phyloP scores from a whole-genome alignment of 768 basidiomycete genomes.

The Mycena rebaudengoi region DNA sequence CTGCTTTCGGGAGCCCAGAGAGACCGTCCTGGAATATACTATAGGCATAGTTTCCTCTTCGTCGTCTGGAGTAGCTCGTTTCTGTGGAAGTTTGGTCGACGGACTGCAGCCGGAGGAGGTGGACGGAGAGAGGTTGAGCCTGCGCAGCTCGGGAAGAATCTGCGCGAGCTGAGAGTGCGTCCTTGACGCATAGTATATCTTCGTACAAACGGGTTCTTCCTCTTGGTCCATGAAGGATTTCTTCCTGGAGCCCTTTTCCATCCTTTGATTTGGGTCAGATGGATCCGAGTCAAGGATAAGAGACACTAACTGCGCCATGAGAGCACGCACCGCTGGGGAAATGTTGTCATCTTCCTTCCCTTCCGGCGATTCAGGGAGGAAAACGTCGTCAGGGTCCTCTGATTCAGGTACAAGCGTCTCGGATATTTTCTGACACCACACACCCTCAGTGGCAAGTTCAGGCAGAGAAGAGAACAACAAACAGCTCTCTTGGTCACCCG shows the following conservation, averaged over 20 bases:
- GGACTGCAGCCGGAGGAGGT: constrained; percentile 23
- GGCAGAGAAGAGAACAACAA: constrained; percentile 22
- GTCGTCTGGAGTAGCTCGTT: constrained; percentile 37
- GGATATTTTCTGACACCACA: constrained; percentile 20
- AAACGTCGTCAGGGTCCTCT: constrained; percentile 68
- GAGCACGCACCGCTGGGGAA: constrained; percentile 77
- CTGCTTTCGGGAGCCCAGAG: constrained; percentile 90
- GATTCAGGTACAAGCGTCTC: constrained; percentile 24
- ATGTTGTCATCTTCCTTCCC: constrained; percentile 62
- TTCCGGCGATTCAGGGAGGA: constrained; percentile 71
- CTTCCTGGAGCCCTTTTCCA: constrained; percentile 27
- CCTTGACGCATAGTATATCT: constrained; percentile 93
- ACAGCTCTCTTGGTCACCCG: constrained; percentile 71
- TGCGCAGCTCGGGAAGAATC: constrained; percentile 83
- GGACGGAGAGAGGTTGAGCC: constrained; percentile 59
- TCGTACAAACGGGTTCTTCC: constrained; percentile 70
- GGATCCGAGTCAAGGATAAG: background rate
- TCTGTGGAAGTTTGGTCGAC: constrained; percentile 14
- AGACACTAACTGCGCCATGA: constrained; percentile 77
- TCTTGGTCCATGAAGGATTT: constrained; percentile 32
- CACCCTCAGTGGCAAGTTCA: background rate
- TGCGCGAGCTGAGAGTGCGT: constrained; percentile 97
- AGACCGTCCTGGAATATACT: constrained; percentile 67
- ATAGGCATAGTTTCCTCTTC: constrained; percentile 29
- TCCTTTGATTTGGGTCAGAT: constrained; percentile 35